phyloP scores from a whole-genome alignment of 2,329 filamentous ascomycete species.

The Grosmannia clavigera region DNA sequence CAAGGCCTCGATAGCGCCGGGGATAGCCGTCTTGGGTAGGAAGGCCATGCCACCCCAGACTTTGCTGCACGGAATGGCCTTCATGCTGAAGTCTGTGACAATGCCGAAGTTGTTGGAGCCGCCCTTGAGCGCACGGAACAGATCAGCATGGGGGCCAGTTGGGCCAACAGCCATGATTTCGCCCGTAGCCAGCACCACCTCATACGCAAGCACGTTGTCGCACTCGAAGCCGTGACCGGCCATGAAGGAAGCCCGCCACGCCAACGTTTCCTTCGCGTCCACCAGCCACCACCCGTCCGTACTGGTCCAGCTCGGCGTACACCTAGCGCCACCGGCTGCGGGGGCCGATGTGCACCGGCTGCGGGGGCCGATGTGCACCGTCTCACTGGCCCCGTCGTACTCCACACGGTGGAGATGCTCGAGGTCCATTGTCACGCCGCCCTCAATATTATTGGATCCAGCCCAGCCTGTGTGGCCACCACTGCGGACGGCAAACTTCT shows the following conservation, averaged over 20 bases:
- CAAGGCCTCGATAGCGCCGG: conserved; percentile 9
- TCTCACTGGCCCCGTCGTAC: conserved; percentile 17
- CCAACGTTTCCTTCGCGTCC: conserved; percentile 22
- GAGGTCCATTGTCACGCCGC: conserved; percentile 26
- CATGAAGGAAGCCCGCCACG: conserved; percentile 19
- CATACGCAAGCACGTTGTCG: conserved; percentile 23
- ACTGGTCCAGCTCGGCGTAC: conserved; percentile 21
- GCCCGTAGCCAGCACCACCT: conserved; percentile 27
- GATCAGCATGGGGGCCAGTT: conserved; percentile 23
- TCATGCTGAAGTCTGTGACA: conserved; percentile 13
- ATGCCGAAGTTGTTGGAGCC: conserved; percentile 29
- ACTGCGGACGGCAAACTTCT: conserved; percentile 23
- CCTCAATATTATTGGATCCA: conserved; percentile 22
- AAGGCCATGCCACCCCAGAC: conserved; percentile 8
- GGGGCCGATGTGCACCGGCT: conserved; percentile 21
- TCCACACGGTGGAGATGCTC: conserved; percentile 18
- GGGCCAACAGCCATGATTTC: conserved; percentile 20
- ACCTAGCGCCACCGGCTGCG: conserved; percentile 25
- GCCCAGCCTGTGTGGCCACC: conserved; percentile 24
- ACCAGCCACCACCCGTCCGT: conserved; percentile 20
- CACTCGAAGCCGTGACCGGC: conserved; percentile 22
- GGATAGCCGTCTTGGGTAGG: neutral
- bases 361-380: conserved; percentile 23
- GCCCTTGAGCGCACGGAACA: conserved; percentile 29
- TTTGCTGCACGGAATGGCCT: neutral